A percentile compares a stretch with the other conserved stretches of the same genome.
Evolutionary conservation across 176 grass and related monocot species (phyloP).

Genomic region (Ampelocalamus luodianensis): DNA sequence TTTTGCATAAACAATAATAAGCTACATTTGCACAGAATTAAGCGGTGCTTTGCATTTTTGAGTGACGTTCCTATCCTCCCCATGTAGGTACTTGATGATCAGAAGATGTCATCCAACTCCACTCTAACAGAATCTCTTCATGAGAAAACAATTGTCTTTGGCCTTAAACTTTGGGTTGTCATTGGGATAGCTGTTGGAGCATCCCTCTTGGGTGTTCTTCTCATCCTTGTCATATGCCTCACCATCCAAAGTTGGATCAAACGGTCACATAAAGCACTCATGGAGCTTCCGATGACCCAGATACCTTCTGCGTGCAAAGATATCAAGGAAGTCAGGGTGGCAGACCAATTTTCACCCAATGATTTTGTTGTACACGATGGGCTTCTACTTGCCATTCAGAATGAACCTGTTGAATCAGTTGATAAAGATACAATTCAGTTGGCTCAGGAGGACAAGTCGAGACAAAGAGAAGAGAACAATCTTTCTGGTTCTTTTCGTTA

Average conservation of each 20-base stretch:
- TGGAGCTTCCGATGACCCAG: slow-evolving; percentile 61
- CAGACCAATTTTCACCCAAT: slow-evolving; percentile 56
- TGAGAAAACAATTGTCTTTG: slow-evolving; percentile 77
- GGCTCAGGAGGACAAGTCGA: slow-evolving; percentile 54
- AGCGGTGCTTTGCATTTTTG: slow-evolving; percentile 22
- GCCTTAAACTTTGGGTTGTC: slow-evolving; percentile 89
- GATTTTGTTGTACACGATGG: slow-evolving; percentile 65
- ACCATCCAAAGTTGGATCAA: slow-evolving; percentile 60
- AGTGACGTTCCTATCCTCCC: slow-evolving; percentile 33
- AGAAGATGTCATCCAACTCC: slow-evolving; percentile 74
- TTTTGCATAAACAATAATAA: background rate
- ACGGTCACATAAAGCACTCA: slow-evolving; percentile 48
- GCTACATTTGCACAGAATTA: background rate
- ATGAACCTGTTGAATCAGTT: slow-evolving; percentile 50
- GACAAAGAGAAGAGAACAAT: slow-evolving; percentile 59
- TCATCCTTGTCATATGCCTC: slow-evolving; percentile 68
- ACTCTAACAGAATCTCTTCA: slow-evolving; percentile 82
- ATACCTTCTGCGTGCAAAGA: slow-evolving; percentile 84
- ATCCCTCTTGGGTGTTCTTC: slow-evolving; percentile 75
- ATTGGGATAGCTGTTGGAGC: slow-evolving; percentile 85
- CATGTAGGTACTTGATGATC: slow-evolving; percentile 52
- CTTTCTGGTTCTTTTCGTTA: slow-evolving; percentile 53
- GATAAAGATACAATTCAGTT: slow-evolving; percentile 64
- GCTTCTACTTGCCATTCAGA: slow-evolving; percentile 60
- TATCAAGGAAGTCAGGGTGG: slow-evolving; percentile 80